Conservation (phyloP, 2,329 filamentous ascomycete genomes). For the Fusarium pilosicola region DNA sequence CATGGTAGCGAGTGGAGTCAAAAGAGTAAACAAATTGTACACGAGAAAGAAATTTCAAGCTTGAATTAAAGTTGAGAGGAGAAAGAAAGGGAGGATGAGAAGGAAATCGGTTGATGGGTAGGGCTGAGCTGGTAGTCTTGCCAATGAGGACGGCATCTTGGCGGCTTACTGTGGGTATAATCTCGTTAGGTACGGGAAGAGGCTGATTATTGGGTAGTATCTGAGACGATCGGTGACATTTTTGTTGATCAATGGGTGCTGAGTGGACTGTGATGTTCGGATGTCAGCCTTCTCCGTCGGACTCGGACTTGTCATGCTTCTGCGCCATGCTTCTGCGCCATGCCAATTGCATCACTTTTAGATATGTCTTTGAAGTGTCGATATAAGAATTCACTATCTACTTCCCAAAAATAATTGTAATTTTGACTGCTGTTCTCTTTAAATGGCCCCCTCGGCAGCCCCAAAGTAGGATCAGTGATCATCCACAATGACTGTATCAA, state of each 20-base stretch:
- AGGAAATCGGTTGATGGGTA: background rate
- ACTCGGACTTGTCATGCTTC: background rate
- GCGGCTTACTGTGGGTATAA: slow-evolving; percentile 3
- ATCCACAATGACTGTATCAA: background rate
- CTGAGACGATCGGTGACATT: background rate
- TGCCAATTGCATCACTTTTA: too few species aligned
- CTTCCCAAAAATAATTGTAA: too few species aligned
- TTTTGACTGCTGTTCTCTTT: background rate
- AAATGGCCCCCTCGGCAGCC: background rate
- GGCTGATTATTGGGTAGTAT: background rate
- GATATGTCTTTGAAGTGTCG: too few species aligned
- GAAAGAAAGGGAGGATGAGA: background rate
- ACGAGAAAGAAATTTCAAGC: accelerated
- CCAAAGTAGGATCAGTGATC: background rate
- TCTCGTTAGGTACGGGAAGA: background rate
- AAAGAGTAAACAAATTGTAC: background rate
- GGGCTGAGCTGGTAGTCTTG: slow-evolving; percentile 2
- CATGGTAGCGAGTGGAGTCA: slow-evolving; percentile 1
- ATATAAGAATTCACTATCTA: too few species aligned
- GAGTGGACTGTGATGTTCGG: background rate
- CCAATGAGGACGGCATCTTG: background rate
- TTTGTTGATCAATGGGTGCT: background rate
- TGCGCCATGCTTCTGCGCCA: background rate
- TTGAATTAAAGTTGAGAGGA: background rate
- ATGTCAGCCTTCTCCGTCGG: background rate